Evolutionary conservation across 2,329 filamentous ascomycete species (phyloP), one percentile per base, ranked within the genome.

Genomic region (Blastomyces silverae): DNA sequence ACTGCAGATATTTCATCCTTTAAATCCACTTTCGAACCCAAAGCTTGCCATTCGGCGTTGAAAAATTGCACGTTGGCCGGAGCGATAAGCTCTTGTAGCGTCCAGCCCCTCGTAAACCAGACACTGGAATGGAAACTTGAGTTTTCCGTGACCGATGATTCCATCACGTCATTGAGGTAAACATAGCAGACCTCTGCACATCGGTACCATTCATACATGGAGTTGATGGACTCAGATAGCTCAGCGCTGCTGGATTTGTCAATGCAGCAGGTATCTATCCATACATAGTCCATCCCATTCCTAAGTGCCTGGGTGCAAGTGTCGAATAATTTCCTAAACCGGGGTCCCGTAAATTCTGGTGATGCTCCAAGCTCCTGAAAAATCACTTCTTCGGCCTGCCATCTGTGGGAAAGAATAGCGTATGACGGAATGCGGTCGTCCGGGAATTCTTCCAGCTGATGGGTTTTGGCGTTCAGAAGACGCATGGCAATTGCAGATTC

Each of bases 211-310:
- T 65, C 56, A 50, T 68, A 72, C 70, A 72, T 72, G 4, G 65
- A 70, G 42, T 70, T 70, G 46, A 72, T 76, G 4, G 74, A 73
- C 63, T 77, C 73, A 1, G 73, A 73, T 1, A 78, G 68, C 68
- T 78, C 76, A 0, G 74, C 68, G 56, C 70, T 74, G 64, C 70
- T 74, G 0, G 66, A 66, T 65, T 77, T 77, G 66, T 77, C 73
- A 64, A 78, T 78, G 62, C 76, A 78, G 67, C 73, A 76, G 0
- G 75, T 78, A 66, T 78, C 77, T 5, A 76, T 69, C 76, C 77
- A 79, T n/a, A 71, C 67, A 52, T 75, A 77, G 5, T 62, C 66
- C 4, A 73, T 63, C 10, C 69, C 70, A 59, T 77, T 73, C 3
- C 65, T 63, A 5, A 31, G 7, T 2, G 73, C 72, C 10, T 70